These are phyloP conservation scores for Brassica cretica DNA, from an alignment of 345 rosid genomes.

Conservation along the genomic window DNA sequence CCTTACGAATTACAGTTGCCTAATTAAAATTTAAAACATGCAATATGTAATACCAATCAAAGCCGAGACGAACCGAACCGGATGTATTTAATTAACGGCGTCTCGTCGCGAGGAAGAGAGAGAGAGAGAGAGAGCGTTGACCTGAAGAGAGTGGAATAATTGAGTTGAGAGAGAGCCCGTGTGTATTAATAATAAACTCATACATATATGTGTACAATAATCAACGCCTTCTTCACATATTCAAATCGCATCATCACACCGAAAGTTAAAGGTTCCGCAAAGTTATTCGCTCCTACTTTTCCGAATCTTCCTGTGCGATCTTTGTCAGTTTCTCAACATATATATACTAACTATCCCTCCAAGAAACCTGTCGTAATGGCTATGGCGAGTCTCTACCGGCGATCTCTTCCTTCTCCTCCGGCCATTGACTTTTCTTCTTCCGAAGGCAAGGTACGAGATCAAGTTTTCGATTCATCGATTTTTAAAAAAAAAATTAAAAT, in stretches of 20 bases:
- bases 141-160: slow-evolving; percentile 14
- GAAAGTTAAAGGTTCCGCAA: neutral
- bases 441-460: slow-evolving; percentile 62
- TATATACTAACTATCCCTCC: neutral
- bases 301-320: slow-evolving; percentile 12
- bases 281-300: neutral
- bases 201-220: neutral
- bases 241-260: neutral
- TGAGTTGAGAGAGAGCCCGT: neutral
- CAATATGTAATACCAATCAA: slow-evolving; percentile 11
- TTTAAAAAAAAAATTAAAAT: too few species aligned
- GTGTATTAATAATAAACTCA: neutral
- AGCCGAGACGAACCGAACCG: neutral
- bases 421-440: slow-evolving; percentile 83
- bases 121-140: slow-evolving; percentile 18
- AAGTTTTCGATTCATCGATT: neutral
- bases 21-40: neutral
- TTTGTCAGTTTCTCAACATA: neutral
- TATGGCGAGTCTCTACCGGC: slow-evolving; percentile 66
- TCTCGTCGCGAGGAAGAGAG: slow-evolving; percentile 9
- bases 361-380: slow-evolving; percentile 43
- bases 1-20: neutral
- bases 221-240: neutral
- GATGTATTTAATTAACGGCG: slow-evolving; percentile 9
- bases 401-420: slow-evolving; percentile 73